A percentile compares a stretch with the other conserved stretches of the same genome.
Conservation (phyloP, 495 filamentous ascomycete species). For the Lepidopterella palustris region DNA sequence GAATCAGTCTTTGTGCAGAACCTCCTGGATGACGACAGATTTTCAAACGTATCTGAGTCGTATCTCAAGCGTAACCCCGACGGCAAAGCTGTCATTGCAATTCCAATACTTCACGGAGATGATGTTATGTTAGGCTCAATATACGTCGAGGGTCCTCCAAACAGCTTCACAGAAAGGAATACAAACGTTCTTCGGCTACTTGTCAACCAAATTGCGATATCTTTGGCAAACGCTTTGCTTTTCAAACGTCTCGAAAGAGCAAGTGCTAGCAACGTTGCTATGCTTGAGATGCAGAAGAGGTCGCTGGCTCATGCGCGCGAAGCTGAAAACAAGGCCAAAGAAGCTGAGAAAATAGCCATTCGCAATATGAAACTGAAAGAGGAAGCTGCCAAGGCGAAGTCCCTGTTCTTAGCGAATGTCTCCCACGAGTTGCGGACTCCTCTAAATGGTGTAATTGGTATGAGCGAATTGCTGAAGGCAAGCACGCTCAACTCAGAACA, state of each 20-base stretch:
- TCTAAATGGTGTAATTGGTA: conserved; percentile 84
- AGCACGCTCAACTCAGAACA: conserved; percentile 74
- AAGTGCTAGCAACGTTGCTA: conserved; percentile 64
- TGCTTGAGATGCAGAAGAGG: conserved; percentile 80
- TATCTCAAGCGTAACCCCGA: conserved; percentile 62
- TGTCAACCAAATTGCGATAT: conserved; percentile 84
- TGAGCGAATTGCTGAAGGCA: conserved; percentile 77
- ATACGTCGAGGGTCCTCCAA: conserved; percentile 77
- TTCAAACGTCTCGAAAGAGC: conserved; percentile 57
- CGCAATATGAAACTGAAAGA: conserved; percentile 84
- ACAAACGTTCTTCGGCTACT: conserved; percentile 78
- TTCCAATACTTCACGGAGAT: conserved; percentile 75
- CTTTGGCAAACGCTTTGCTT: conserved; percentile 76
- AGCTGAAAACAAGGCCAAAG: conserved; percentile 75
- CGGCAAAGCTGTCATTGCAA: conserved; percentile 73
- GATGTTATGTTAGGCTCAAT: conserved; percentile 72
- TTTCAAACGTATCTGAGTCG: conserved; percentile 68
- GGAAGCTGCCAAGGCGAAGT: conserved; percentile 84
- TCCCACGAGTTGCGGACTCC: conserved; percentile 77
- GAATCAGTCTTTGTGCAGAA: conserved; percentile 81
- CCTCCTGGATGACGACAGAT: conserved; percentile 75
- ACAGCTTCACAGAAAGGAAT: conserved; percentile 82
- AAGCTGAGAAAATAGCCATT: conserved; percentile 74
- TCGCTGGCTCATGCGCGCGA: conserved; percentile 72
- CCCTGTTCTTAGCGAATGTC: conserved; percentile 88